A percentile compares a stretch with the other conserved stretches of the same genome.
Evolutionary conservation across 345 rosid genomes (phyloP).

Genomic region (Eucalyptus regnans): DNA sequence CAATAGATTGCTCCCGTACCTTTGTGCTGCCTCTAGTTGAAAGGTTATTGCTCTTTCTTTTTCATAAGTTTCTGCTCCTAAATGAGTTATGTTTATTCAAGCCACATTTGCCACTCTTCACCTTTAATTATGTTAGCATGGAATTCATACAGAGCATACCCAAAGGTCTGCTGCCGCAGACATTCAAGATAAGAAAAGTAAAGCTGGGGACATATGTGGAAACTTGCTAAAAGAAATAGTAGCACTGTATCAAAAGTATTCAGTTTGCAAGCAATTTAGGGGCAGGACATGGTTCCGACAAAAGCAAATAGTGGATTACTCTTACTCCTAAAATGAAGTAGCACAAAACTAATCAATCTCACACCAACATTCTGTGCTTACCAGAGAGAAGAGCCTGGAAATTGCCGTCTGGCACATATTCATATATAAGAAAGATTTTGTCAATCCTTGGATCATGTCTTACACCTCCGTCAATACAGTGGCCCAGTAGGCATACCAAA

Average conservation of each 20-base stretch:
- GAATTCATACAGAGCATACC: neutral
- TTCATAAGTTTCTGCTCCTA: neutral
- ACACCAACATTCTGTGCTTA: slow-evolving; percentile 2
- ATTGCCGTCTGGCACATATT: slow-evolving; percentile 53
- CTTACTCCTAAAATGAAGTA: neutral
- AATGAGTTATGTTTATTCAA: neutral
- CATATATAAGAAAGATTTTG: slow-evolving; percentile 63
- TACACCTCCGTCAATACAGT: slow-evolving; percentile 43
- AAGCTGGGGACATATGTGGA: neutral
- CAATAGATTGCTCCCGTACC: neutral
- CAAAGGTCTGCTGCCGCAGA: neutral
- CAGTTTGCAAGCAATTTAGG: neutral
- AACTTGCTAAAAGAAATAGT: neutral
- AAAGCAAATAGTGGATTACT: neutral
- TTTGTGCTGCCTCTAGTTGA: neutral
- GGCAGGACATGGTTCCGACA: neutral
- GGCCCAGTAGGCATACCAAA: slow-evolving; percentile 74
- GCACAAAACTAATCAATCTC: neutral
- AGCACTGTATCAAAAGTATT: neutral
- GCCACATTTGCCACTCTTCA: neutral
- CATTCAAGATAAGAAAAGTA: neutral
- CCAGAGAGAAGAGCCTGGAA: slow-evolving; percentile 77
- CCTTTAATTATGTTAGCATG: neutral
- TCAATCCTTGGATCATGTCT: slow-evolving; percentile 28
- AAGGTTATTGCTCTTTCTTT: neutral